Percentiles rank a stretch among this genome's conserved stretches.
Evolutionary conservation across 116 monocot genomes (phyloP).

Genomic region (Papilionanthe hybrid): DNA sequence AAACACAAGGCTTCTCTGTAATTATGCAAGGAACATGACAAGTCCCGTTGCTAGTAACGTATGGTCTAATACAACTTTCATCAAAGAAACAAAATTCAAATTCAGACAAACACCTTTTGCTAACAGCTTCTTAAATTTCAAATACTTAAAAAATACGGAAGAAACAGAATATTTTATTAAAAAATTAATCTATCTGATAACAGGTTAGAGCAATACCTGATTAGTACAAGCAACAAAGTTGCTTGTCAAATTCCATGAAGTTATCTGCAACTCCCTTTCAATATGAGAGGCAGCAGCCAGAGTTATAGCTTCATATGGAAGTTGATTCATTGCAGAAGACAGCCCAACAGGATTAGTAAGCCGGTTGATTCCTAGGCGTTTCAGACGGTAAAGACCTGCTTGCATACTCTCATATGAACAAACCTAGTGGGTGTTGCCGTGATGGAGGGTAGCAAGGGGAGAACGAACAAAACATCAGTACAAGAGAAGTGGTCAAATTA

Average conservation of each 20-base stretch:
- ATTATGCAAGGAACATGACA: not conserved
- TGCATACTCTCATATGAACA: slow-evolving; percentile 96
- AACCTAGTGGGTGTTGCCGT: slow-evolving; percentile 32
- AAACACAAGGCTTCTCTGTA: not conserved
- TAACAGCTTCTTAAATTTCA: not conserved
- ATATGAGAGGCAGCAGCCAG: slow-evolving; percentile 94
- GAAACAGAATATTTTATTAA: not conserved
- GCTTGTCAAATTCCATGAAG: slow-evolving; percentile 86
- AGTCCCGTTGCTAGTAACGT: not conserved
- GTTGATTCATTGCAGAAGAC: slow-evolving; percentile 83
- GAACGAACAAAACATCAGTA: not conserved
- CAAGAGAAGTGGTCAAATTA: not conserved
- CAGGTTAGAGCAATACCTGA: slow-evolving; percentile 45
- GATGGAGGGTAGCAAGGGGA: not conserved
- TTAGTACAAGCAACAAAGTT: slow-evolving; percentile 94
- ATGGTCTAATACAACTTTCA: not conserved
- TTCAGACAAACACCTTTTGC: not conserved
- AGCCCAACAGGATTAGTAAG: slow-evolving; percentile 78
- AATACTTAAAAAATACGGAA: not conserved
- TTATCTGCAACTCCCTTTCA: slow-evolving; percentile 91
- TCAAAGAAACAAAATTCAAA: not conserved
- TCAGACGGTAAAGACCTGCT: slow-evolving; percentile 81
- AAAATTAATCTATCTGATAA: not conserved
- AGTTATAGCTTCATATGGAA: slow-evolving; percentile 87
- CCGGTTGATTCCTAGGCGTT: slow-evolving; percentile 75